Percentiles rank a stretch among this genome's conserved stretches.
Conservation (phyloP, 2,329 filamentous ascomycete genomes). For the Xylariaceae sp. region DNA sequence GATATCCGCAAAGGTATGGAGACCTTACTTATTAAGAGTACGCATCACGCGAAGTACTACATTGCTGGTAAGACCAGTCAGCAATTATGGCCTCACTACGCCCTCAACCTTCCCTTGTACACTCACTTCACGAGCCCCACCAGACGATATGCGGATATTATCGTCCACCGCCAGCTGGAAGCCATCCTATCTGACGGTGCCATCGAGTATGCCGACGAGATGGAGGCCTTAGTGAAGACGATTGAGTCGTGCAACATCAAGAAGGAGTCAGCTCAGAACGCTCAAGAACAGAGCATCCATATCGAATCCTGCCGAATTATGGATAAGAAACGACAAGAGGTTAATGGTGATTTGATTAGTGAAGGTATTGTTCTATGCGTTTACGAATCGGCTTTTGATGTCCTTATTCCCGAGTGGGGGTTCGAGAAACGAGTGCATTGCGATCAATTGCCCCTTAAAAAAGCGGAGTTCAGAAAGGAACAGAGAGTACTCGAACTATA, state of each 20-base stretch:
- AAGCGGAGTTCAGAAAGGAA: slow-evolving; percentile 98
- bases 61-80: slow-evolving; percentile 74
- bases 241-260: slow-evolving; percentile 97
- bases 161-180: slow-evolving; percentile 94
- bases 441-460: slow-evolving; percentile 94
- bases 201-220: slow-evolving; percentile 81
- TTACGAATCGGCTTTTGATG: slow-evolving; percentile 97
- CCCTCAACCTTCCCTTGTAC: slow-evolving; percentile 87
- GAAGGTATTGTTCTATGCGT: slow-evolving; percentile 96
- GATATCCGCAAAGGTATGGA: slow-evolving; percentile 97
- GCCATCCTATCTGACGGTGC: slow-evolving; percentile 75
- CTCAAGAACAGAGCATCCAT: slow-evolving; percentile 97
- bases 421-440: slow-evolving; percentile 99
- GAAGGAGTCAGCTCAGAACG: slow-evolving; percentile 96
- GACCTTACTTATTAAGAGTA: slow-evolving; percentile 88
- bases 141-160: slow-evolving; percentile 87
- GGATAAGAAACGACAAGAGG: slow-evolving; percentile 84
- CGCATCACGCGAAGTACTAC: slow-evolving; percentile 95
- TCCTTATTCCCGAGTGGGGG: slow-evolving; percentile 95
- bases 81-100: slow-evolving; percentile 81
- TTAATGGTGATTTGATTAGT: slow-evolving; percentile 85
- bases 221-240: slow-evolving; percentile 85
- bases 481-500: slow-evolving; percentile 92
- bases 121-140: slow-evolving; percentile 97
- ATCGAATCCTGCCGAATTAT: slow-evolving; percentile 95